These are phyloP conservation scores for Wickerhamiella allomyrinae DNA, from an alignment of 805 yeast species.

Conservation along the genomic window DNA sequence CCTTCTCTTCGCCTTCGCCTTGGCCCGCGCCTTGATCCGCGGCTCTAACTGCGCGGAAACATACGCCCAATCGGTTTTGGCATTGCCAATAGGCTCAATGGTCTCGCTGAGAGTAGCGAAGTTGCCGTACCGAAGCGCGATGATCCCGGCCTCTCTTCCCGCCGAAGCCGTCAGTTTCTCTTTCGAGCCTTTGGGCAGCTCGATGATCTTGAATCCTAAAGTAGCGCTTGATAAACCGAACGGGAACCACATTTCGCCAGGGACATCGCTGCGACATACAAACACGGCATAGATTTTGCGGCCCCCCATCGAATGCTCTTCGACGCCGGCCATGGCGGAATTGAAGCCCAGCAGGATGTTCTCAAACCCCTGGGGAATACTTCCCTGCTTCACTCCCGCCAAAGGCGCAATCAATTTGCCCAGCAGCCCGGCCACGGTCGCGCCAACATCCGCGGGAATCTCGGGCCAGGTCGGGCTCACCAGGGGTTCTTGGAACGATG, in stretches of 20 bases:
- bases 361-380: constrained; percentile 8
- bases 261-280: constrained; percentile 14
- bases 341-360: constrained; percentile 17
- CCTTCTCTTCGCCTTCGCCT: too few species aligned
- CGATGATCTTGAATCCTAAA: constrained; percentile 7
- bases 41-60: too few species aligned
- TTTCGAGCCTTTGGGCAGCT: constrained; percentile 11
- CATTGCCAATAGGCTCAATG: constrained; percentile 7
- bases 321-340: constrained; percentile 15
- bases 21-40: too few species aligned
- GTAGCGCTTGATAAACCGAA: constrained; percentile 16
- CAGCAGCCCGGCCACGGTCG: constrained; percentile 5
- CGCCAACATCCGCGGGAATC: constrained; percentile 5
- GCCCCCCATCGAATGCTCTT: constrained; percentile 3
- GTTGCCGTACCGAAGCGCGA: constrained; percentile 6
- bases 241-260: constrained; percentile 10
- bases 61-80: constrained; percentile 14
- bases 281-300: constrained; percentile 8
- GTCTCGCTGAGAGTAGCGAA: constrained; percentile 4
- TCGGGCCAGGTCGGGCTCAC: constrained; percentile 19
- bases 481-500: constrained; percentile 12
- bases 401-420: constrained; percentile 4
- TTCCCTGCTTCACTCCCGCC: constrained; percentile 1
- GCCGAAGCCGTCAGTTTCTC: constrained; percentile 2
- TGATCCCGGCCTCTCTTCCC: constrained; percentile 7